Conservation (phyloP, 73 alveolate genomes). For the Blepharisma japonicum region DNA sequence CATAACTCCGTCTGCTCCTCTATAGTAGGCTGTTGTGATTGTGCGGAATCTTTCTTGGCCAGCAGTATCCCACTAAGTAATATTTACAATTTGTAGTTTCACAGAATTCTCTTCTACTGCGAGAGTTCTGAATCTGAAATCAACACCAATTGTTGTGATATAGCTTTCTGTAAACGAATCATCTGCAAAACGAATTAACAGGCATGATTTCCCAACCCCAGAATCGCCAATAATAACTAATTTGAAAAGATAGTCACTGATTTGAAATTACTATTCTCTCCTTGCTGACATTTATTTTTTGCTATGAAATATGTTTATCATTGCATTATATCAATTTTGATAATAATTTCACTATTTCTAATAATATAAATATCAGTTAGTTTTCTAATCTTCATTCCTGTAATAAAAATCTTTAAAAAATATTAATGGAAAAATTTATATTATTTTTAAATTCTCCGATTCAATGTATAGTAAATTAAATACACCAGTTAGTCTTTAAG, state of each 20-base stretch:
- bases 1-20: constrained; percentile 77
- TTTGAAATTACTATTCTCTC: too few relatives aligned
- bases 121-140: constrained; percentile 29
- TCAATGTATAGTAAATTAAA: too few relatives aligned
- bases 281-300: too few relatives aligned
- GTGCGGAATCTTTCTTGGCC: constrained; percentile 88
- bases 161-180: constrained; percentile 73
- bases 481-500: too few relatives aligned
- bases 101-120: constrained; percentile 10
- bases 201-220: constrained; percentile 57
- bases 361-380: too few relatives aligned
- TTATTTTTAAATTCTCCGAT: too few relatives aligned
- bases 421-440: too few relatives aligned
- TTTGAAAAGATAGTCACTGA: constrained; percentile 49
- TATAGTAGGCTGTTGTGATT: constrained; percentile 51
- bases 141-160: constrained; percentile 41
- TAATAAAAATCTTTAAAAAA: too few relatives aligned
- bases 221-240: constrained; percentile 52
- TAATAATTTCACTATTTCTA: too few relatives aligned
- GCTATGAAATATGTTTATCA: too few relatives aligned
- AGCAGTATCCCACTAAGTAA: constrained; percentile 90
- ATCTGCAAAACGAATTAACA: constrained; percentile 58
- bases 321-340: too few relatives aligned
- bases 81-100: constrained; percentile 32
- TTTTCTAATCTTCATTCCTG: too few relatives aligned